Percentiles rank a stretch among this genome's conserved stretches.
Evolutionary conservation across 129 eudicot species (phyloP).

Genomic region (Mikania micrantha): DNA sequence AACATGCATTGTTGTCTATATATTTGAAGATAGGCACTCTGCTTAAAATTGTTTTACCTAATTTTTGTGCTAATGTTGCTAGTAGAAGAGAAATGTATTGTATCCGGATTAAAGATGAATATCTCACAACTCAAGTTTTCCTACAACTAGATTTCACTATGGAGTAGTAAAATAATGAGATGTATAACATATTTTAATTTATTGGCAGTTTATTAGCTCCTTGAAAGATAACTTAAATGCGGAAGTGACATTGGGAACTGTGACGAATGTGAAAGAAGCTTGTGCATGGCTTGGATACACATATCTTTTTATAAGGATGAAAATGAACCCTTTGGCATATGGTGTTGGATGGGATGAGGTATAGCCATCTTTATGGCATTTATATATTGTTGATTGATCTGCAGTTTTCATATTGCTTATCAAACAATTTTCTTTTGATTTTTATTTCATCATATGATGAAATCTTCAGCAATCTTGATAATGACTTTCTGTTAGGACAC

Average conservation of each 20-base stretch:
- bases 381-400: background rate
- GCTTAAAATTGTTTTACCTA: background rate
- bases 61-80: background rate
- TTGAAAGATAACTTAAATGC: constrained; percentile 97
- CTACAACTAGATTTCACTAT: background rate
- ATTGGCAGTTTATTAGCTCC: constrained; percentile 82
- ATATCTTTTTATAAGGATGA: constrained; percentile 93
- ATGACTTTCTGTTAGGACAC: background rate
- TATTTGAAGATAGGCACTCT: background rate
- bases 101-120: background rate
- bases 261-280: constrained; percentile 98
- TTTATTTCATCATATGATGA: background rate
- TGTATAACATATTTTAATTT: background rate
- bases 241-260: constrained; percentile 96
- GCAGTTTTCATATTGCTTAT: background rate
- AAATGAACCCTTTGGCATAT: constrained; percentile 96
- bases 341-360: constrained; percentile 99
- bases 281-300: constrained; percentile 99
- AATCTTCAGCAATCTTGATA: background rate
- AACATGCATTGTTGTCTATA: background rate
- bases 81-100: background rate
- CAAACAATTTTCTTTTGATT: constrained; percentile 6
- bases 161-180: background rate
- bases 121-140: background rate
- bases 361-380: constrained; percentile 13